Evolutionary conservation across 2,329 filamentous ascomycete genomes (phyloP), one percentile per base, ranked within the genome.

Genomic region (Penicillium crustosum): DNA sequence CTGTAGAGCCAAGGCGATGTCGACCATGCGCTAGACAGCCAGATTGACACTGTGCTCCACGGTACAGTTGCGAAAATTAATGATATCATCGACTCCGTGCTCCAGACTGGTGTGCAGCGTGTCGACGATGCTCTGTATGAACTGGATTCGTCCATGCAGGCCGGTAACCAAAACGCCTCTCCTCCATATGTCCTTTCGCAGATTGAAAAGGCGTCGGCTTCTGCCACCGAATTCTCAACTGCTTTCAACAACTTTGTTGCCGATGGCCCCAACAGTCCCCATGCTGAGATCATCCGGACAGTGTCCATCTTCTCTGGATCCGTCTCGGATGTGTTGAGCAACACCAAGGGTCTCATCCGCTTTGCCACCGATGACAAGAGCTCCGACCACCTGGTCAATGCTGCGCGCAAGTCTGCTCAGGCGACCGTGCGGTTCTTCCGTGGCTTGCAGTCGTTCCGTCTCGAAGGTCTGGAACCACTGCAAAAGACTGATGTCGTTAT

Each of bases 161-260:
- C 93, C 41, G 94, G 94, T 75, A 99, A 99, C 79, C 94, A 97
- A 78, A 99, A 95, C 70, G 94, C 94, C 1, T 96, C 93, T 41
- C 92, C 94, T 15, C 86, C 93, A 1, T 97, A 95, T 72, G 93
- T 99, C 13, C 82, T 99, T 50, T 97, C 93, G 2, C 93, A 97
- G 74, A 93, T 97, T 58, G 94, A 99, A 73, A 99, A 97, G 80
- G 93, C 94, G 0, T 94, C 93, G 8, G 87, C 92, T 10, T 96
- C 88, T 64, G 91, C 94, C 13, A 97, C 95, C 76, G 94, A 99
- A 73, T 99, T 99, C 76, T 94, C 93, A 1, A 97, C 93, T 0
- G 89, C 94, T 0, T 99, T 97, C 82, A 99, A 97, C 80, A 96
- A 96, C 77, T 97, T 95, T 75, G 95, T 99, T 68, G 94, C 93